Percentiles rank a stretch among this genome's conserved stretches.
These are phyloP conservation scores for Sporisorium iseilematis-ciliati DNA, from an alignment of 1,284 basidiomycete species.

Conservation along the genomic window DNA sequence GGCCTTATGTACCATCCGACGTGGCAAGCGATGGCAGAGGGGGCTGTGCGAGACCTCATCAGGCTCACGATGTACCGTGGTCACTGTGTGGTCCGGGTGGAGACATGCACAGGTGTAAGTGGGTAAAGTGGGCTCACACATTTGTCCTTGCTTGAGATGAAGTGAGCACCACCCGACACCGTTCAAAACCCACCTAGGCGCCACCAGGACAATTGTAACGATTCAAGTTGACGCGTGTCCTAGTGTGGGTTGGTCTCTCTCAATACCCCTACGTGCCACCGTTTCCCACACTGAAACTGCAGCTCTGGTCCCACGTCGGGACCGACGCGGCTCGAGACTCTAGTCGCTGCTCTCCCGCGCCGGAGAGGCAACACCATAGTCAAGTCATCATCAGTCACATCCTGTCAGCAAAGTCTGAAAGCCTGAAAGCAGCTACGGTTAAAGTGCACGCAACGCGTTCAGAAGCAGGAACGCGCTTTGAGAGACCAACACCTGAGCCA, in stretches of 20 bases:
- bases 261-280: not conserved
- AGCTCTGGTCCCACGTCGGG: too few species aligned
- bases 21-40: too few species aligned
- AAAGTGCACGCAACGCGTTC: not conserved
- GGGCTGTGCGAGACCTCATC: too few species aligned
- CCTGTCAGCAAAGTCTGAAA: not conserved
- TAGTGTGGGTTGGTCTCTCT: not conserved
- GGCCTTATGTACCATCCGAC: too few species aligned
- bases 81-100: too few species aligned
- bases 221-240: conserved; percentile 1
- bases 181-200: not conserved
- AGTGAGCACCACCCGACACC: not conserved
- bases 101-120: too few species aligned
- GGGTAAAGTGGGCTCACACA: not conserved
- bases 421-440: not conserved
- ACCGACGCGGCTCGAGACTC: too few species aligned
- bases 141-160: not conserved
- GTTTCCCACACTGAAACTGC: not conserved
- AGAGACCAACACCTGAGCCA: conserved; percentile 10
- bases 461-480: not conserved
- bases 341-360: too few species aligned
- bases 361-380: not conserved
- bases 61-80: too few species aligned
- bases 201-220: conserved; percentile 6
- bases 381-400: not conserved